Evolutionary conservation across 2,329 filamentous ascomycete genomes (phyloP).

Genomic region (Arthroderma sp.): DNA sequence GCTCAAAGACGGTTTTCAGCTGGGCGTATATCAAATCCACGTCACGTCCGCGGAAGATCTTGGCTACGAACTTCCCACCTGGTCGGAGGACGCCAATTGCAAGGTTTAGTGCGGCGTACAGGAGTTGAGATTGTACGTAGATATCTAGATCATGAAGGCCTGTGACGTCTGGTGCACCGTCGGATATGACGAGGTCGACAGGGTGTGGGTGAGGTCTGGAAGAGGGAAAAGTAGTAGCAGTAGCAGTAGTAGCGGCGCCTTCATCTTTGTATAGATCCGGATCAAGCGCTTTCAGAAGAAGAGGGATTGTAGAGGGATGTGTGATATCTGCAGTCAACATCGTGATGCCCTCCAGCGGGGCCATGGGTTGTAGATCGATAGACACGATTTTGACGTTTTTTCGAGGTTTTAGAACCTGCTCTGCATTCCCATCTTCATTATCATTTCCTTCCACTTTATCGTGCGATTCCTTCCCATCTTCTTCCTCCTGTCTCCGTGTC

Average conservation of each 20-base stretch:
- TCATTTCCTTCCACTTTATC: constrained; percentile 14
- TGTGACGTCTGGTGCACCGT: constrained; percentile 92
- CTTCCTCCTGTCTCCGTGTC: constrained; percentile 20
- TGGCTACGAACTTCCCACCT: constrained; percentile 92
- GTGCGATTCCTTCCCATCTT: background rate
- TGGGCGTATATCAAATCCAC: constrained; percentile 94
- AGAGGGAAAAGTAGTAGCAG: constrained; percentile 21
- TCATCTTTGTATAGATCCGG: constrained; percentile 46
- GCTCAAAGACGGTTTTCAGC: constrained; percentile 77
- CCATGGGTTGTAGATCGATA: constrained; percentile 93
- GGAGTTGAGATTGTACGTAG: constrained; percentile 89
- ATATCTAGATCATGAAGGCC: constrained; percentile 95
- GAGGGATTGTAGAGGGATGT: constrained; percentile 84
- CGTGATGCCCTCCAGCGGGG: constrained; percentile 79
- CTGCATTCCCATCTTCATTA: constrained; percentile 17
- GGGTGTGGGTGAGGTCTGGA: constrained; percentile 49
- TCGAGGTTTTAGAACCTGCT: constrained; percentile 34
- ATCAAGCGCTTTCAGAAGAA: constrained; percentile 74
- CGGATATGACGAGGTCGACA: constrained; percentile 87
- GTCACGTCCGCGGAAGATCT: constrained; percentile 89
- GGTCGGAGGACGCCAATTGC: constrained; percentile 84
- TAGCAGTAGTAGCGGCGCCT: constrained; percentile 21
- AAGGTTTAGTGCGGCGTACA: constrained; percentile 87
- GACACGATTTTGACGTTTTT: constrained; percentile 84
- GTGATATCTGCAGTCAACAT: constrained; percentile 93